Base-by-base conservation (phyloP, 768 basidiomycete genomes). In the Postia placenta region DNA sequence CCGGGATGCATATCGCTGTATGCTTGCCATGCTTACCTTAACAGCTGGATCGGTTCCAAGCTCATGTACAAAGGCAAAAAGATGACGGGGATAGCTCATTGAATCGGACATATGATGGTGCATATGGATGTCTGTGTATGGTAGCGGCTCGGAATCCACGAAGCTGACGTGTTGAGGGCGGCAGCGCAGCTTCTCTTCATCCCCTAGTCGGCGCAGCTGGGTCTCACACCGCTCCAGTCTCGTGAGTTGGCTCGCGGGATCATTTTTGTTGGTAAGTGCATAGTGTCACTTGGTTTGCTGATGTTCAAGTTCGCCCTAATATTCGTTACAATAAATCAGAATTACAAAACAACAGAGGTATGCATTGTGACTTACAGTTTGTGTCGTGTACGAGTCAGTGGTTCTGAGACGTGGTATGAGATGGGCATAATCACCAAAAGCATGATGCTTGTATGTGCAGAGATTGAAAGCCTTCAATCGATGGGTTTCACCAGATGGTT, bases 291-390 rank as follows among this genome's bases (percentile, higher is more conserved):
- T 77, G 9, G 71, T 58, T 0, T 42, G 52, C 0, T 59, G 50
- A 43, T 77, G 73, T 49, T 72, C 63, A 0, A 63, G 59, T 49
- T 75, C 72, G 2, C 68, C 64, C 72, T 74, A 44, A n/a, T 1
- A 48, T 42, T 14, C 11, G 17, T n/a, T n/a, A 25, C 12, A 5
- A 22, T 22, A 2, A 33, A 15, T 15, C 30, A 33, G n/a, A n/a
- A n/a, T n/a, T n/a, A n/a, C n/a, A n/a, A n/a, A n/a, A n/a, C n/a
- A n/a, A n/a, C n/a, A n/a, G n/a, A n/a, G n/a, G n/a, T 33, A 7
- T 33, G 30, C 30, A 33, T 7, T 7, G 7, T 7, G 7, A 57
- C 64, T 42, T 46, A 67, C 65, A 2, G 47, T 42, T 33, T 65
- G 59, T 4, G 66, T 67, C 9, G 42, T 55, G 19, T 39, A 33